Evolutionary conservation across 768 basidiomycete genomes (phyloP).

Genomic region (Pulveroboletus sp.): DNA sequence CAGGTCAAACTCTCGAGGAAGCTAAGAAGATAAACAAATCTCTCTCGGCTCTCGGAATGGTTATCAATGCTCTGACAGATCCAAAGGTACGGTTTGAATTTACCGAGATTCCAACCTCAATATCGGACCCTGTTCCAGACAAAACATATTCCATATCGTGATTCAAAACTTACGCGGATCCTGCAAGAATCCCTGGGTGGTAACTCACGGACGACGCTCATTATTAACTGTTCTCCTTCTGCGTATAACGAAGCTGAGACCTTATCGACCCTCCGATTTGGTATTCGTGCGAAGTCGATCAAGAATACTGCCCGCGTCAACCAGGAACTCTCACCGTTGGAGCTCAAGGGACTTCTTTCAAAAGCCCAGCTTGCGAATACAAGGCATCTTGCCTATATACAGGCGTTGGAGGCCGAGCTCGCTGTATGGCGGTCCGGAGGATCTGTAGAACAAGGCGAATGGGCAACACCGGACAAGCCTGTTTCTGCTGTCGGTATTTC

Average conservation of each 20-base stretch:
- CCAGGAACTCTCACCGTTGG: slow-evolving; percentile 92
- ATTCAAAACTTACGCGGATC: slow-evolving; percentile 98
- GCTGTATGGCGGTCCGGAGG: slow-evolving; percentile 87
- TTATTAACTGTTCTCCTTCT: slow-evolving; percentile 98
- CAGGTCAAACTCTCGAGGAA: slow-evolving; percentile 97
- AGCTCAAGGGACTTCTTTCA: slow-evolving; percentile 87
- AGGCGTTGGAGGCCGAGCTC: slow-evolving; percentile 87
- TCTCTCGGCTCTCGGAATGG: slow-evolving; percentile 96
- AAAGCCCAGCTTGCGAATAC: slow-evolving; percentile 87
- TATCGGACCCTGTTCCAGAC: slow-evolving; percentile 47
- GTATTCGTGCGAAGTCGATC: slow-evolving; percentile 99
- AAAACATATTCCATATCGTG: slow-evolving; percentile 96
- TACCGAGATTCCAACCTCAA: slow-evolving; percentile 3
- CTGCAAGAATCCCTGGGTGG: slow-evolving; percentile 98
- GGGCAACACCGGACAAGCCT: slow-evolving; percentile 69
- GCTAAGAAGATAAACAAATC: slow-evolving; percentile 99
- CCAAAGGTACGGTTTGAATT: slow-evolving; percentile 59
- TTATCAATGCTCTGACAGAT: slow-evolving; percentile 97
- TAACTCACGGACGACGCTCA: slow-evolving; percentile 92
- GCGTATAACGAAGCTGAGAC: slow-evolving; percentile 98
- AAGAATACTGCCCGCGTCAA: slow-evolving; percentile 99
- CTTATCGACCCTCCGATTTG: slow-evolving; percentile 94
- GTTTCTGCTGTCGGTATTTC: slow-evolving; percentile 39
- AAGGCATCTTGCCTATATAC: slow-evolving; percentile 80
- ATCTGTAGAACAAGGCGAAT: slow-evolving; percentile 76